A percentile compares a stretch with the other conserved stretches of the same genome.
Conservation (phyloP, 805 yeast genomes). For the Henningerozyma blattae region DNA sequence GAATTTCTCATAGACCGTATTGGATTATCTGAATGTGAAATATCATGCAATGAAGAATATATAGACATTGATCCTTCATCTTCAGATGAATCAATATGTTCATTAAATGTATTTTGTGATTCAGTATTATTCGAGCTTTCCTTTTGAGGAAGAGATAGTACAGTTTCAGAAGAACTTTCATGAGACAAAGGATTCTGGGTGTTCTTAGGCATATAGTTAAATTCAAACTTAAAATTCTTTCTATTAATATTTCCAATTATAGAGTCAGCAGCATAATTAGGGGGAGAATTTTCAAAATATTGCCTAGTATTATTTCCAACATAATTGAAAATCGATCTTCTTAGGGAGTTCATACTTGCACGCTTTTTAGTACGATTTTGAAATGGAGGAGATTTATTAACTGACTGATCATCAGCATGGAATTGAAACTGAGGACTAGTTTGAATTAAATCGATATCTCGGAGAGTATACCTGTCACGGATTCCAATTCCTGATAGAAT, state of each 20-base stretch:
- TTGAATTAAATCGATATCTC: conserved; percentile 5
- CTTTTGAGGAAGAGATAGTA: neutral
- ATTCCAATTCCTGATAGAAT: neutral
- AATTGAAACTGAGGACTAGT: neutral
- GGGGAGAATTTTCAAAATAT: neutral
- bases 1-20: conserved; percentile 27
- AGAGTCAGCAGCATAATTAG: neutral
- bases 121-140: neutral
- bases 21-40: conserved; percentile 23
- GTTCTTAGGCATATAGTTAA: conserved; percentile 14
- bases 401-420: conserved; percentile 9
- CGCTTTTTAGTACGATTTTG: conserved; percentile 4
- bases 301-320: conserved; percentile 6
- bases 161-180: neutral
- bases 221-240: conserved; percentile 23
- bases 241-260: conserved; percentile 18
- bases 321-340: conserved; percentile 19
- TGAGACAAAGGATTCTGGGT: neutral
- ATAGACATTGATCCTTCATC: conserved; percentile 62
- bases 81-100: conserved; percentile 24
- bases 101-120: neutral
- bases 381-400: conserved; percentile 1
- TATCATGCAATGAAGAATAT: conserved; percentile 40
- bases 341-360: conserved; percentile 10
- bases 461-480: conserved; percentile 17